These are phyloP conservation scores for Tremella mesenterica DNA, from an alignment of 768 basidiomycete genomes.

Conservation along the genomic window DNA sequence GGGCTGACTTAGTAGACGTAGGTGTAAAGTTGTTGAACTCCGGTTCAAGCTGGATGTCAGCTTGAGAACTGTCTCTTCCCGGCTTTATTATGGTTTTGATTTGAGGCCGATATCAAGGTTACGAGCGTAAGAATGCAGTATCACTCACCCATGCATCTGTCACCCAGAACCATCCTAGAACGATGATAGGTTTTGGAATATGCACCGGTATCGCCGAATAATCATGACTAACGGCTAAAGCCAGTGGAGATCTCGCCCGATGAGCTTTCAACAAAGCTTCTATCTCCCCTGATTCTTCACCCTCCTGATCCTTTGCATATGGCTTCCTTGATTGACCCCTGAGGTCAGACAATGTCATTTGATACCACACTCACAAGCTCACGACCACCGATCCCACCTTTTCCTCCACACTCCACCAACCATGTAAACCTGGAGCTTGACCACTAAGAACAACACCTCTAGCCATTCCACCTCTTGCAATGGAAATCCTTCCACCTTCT, in stretches of 20 bases:
- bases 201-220: conserved; percentile 30
- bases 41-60: conserved; percentile 18
- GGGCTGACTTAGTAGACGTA: neutral
- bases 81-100: too few relatives aligned
- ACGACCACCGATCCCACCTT: conserved; percentile 25
- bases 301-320: neutral
- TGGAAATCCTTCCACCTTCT: conserved; percentile 30
- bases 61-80: neutral
- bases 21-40: neutral
- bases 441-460: conserved; percentile 38
- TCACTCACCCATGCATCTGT: conserved; percentile 36
- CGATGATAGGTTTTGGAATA: conserved; percentile 29
- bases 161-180: conserved; percentile 42
- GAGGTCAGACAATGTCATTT: neutral
- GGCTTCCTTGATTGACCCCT: conserved; percentile 6
- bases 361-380: conserved; percentile 24
- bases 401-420: conserved; percentile 27
- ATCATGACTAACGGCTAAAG: conserved; percentile 34
- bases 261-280: conserved; percentile 29
- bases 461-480: conserved; percentile 34
- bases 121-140: neutral
- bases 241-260: conserved; percentile 30
- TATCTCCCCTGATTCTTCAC: conserved; percentile 23
- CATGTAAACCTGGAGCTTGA: conserved; percentile 10
- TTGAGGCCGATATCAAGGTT: too few relatives aligned